Evolutionary conservation across 169 alveolate species (phyloP).

Genomic region (Amoebophrya sp.): DNA sequence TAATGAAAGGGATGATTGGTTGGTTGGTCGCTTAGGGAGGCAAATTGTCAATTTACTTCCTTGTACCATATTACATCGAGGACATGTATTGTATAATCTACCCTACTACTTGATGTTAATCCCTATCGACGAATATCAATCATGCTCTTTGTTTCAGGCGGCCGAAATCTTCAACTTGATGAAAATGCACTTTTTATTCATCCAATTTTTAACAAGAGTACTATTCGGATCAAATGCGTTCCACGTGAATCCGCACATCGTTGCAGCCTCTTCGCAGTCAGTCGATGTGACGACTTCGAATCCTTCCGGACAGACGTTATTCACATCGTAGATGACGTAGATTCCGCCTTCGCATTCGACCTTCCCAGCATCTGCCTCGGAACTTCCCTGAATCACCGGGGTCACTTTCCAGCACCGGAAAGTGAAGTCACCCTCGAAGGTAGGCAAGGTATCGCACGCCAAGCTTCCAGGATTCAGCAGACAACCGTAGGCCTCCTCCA

Average conservation of each 20-base stretch:
- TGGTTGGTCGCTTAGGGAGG: too few species aligned
- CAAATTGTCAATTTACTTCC: too few species aligned
- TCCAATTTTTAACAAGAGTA: too few species aligned
- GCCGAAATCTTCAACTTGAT: too few species aligned
- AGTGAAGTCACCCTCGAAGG: conserved; percentile 17
- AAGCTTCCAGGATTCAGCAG: not conserved
- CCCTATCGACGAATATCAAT: too few species aligned
- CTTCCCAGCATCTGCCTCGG: not conserved
- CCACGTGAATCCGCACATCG: not conserved
- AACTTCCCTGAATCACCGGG: not conserved
- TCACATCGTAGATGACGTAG: not conserved
- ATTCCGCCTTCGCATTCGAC: not conserved
- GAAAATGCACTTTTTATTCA: too few species aligned
- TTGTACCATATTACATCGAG: too few species aligned
- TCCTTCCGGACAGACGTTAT: not conserved
- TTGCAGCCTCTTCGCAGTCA: not conserved
- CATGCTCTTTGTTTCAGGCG: too few species aligned
- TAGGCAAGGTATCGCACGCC: not conserved
- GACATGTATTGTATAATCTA: too few species aligned
- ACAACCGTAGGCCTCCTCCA: conserved; percentile 12
- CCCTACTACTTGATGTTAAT: too few species aligned
- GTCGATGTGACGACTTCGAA: not conserved
- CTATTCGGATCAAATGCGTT: not conserved
- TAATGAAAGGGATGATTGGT: too few species aligned
- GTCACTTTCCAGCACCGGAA: conserved; percentile 27